Evolutionary conservation across 1,139 yeast genomes (phyloP), one percentile per base, ranked within the genome.

Genomic region (Geotrichum carabidarum): DNA sequence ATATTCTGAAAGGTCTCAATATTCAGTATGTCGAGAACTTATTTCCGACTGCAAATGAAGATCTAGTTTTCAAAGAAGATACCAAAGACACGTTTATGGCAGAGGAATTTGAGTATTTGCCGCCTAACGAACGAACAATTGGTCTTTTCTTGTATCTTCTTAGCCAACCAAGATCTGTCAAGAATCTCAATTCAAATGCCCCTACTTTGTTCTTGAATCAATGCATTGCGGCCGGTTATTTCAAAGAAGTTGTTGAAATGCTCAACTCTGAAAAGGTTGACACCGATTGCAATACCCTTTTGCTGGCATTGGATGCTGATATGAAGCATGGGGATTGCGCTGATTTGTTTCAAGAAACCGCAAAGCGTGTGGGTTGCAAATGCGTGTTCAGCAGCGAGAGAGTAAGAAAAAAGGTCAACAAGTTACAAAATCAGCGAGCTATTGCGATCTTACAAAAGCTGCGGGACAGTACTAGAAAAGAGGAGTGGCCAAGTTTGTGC

Each of bases 1-100:
- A 51, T 9, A 15, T 30, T 11, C 32, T 51, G 14, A 22, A 41
- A 41, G 47, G 34, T 11, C 34, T 38, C 14, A 51, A 51, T 27
- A 42, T 51, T 27, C 27, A 22, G 4, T 51, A 51, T 36, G 17
- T 48, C 9, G 36, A 41, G 5, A 11, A 38, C 15, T 15, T 30
- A 18, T 51, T 51, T 11, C 51, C 55, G 8, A 36, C 47, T 18
- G 30, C 36, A 12, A 36, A 51, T 27, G 48, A 45, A 8, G 37
- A 43, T 15, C 12, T 34, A 8, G 35, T 51, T 4, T 35, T 11
- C 18, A 37, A 40, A 11, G 44, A 46, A 34, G 43, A 34, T 9
- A 40, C 47, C 14, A 43, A 36, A 17, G 35, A 44, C n/a, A 51
- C 47, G 22, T 44, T 48, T 4, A 35, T 51, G 8, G 46, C 55